Conservation (phyloP, 352 stramenopile genomes). For the Globisporangium nodosum region DNA sequence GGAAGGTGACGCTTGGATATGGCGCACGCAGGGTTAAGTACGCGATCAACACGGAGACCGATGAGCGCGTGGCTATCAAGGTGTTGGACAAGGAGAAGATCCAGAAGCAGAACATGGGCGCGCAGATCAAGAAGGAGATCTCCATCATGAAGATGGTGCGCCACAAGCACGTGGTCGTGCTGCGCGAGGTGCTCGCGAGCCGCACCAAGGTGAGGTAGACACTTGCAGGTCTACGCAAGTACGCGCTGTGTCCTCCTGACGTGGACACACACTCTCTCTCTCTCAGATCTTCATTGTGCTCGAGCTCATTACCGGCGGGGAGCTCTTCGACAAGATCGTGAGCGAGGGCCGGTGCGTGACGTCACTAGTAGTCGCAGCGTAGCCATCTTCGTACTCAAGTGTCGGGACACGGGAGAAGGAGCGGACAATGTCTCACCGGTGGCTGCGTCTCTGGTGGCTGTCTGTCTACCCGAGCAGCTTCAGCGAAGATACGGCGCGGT, state of each 20-base stretch:
- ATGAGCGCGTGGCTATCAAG: constrained; percentile 96
- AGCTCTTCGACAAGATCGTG: constrained; percentile 97
- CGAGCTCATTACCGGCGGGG: constrained; percentile 87
- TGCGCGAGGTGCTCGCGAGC: constrained; percentile 88
- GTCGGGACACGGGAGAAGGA: background rate
- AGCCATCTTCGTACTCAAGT: background rate
- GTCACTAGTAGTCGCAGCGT: background rate
- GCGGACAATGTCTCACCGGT: constrained; percentile 7
- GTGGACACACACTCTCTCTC: background rate
- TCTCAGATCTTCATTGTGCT: constrained; percentile 95
- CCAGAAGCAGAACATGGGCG: constrained; percentile 97
- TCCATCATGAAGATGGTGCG: constrained; percentile 98
- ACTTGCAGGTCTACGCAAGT: background rate
- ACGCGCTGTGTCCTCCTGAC: background rate
- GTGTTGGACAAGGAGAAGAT: constrained; percentile 98
- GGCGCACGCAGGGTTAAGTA: constrained; percentile 80
- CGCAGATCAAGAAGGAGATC: constrained; percentile 98
- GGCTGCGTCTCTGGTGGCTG: constrained; percentile 8
- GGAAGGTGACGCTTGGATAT: background rate
- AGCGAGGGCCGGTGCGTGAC: constrained; percentile 74
- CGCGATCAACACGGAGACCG: constrained; percentile 94
- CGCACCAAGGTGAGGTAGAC: constrained; percentile 87
- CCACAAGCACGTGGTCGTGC: constrained; percentile 85
- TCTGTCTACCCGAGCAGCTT: constrained; percentile 47
- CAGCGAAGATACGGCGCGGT: constrained; percentile 94